phyloP scores from a whole-genome alignment of 1,139 yeast genomes.

The Wickerhamomyces sp. region DNA sequence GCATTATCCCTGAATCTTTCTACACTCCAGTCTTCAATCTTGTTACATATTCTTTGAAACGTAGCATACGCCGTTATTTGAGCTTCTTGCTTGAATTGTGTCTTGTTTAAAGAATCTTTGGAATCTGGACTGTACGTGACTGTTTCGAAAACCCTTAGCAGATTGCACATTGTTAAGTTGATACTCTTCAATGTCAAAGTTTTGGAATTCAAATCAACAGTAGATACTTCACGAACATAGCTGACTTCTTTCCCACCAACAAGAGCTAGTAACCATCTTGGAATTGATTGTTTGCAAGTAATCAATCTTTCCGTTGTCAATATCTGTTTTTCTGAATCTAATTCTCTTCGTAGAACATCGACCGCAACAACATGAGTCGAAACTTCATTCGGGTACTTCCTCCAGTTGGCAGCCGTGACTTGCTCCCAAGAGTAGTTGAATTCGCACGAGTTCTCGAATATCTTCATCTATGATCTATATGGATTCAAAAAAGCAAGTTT shows the following conservation, averaged over 20 bases:
- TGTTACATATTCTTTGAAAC: conserved; percentile 64
- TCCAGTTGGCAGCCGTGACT: conserved; percentile 96
- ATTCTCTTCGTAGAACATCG: conserved; percentile 72
- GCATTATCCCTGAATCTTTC: conserved; percentile 90
- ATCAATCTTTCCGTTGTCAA: conserved; percentile 82
- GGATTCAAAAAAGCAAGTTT: no score
- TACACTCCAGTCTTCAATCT: conserved; percentile 88
- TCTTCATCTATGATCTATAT: conserved; percentile 48
- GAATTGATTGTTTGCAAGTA: conserved; percentile 85
- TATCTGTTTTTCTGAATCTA: conserved; percentile 49
- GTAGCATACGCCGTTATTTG: conserved; percentile 83
- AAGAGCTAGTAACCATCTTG: conserved; percentile 69
- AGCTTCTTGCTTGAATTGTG: conserved; percentile 76
- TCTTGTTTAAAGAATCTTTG: conserved; percentile 39
- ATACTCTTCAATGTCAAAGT: conserved; percentile 79
- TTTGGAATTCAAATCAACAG: conserved; percentile 62
- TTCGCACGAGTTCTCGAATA: conserved; percentile 62
- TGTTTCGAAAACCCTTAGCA: conserved; percentile 79
- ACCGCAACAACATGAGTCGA: conserved; percentile 95
- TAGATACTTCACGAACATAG: conserved; percentile 85
- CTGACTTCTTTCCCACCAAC: conserved; percentile 75
- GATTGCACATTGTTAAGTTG: conserved; percentile 75
- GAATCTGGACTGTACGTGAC: conserved; percentile 74
- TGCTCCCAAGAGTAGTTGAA: conserved; percentile 90
- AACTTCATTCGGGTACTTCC: conserved; percentile 88